Conservation (phyloP, 2,329 filamentous ascomycete species). For the Penicillium psychrosexuale region DNA sequence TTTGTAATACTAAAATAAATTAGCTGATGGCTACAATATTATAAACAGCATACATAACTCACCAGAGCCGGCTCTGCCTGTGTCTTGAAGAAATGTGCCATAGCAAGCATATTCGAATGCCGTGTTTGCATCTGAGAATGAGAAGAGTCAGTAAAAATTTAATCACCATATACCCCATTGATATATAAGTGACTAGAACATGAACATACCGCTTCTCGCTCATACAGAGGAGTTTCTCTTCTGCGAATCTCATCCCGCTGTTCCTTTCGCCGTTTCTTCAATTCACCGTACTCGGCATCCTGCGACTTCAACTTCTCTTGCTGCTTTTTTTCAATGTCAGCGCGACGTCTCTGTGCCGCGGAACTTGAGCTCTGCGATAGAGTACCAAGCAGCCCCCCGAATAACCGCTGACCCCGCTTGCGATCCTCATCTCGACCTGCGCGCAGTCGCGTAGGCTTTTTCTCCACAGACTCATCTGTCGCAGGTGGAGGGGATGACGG, state of each 20-base stretch:
- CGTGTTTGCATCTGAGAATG: constrained; percentile 64
- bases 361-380: constrained; percentile 68
- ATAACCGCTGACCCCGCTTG: constrained; percentile 78
- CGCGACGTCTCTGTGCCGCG: constrained; percentile 64
- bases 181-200: constrained; percentile 33
- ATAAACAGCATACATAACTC: constrained; percentile 37
- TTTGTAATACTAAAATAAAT: constrained; percentile 67
- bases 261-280: constrained; percentile 63
- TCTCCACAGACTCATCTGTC: constrained; percentile 16
- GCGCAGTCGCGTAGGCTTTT: constrained; percentile 16
- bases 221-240: constrained; percentile 69
- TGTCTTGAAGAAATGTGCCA: constrained; percentile 72
- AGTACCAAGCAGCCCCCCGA: constrained; percentile 75
- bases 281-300: constrained; percentile 66
- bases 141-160: constrained; percentile 22
- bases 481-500: constrained; percentile 23
- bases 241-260: constrained; percentile 60
- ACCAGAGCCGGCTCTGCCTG: constrained; percentile 70
- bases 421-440: constrained; percentile 67
- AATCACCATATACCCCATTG: not conserved
- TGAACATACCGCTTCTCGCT: constrained; percentile 69
- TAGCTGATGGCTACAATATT: constrained; percentile 9
- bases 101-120: constrained; percentile 68
- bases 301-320: constrained; percentile 76
- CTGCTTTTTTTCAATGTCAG: constrained; percentile 79